Conservation (phyloP, 1,284 basidiomycete genomes). For the Cryptococcus wingfieldii region DNA sequence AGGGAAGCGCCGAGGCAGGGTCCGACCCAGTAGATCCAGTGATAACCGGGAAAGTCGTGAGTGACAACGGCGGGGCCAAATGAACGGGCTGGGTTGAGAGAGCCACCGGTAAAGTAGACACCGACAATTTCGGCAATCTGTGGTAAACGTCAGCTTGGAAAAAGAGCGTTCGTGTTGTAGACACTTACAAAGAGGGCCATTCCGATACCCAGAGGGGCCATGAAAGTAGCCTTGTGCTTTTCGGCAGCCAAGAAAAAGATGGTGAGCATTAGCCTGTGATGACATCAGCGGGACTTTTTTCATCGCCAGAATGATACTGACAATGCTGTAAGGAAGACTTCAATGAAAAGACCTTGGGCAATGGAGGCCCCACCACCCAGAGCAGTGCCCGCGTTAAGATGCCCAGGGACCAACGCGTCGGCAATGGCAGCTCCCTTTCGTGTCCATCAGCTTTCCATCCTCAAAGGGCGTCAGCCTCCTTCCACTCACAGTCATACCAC, state of each 20-base stretch:
- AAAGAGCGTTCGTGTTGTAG: too few species aligned
- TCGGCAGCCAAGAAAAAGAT: conserved; percentile 52
- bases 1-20: conserved; percentile 41
- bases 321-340: conserved; percentile 52
- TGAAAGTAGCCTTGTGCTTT: conserved; percentile 53
- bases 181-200: conserved; percentile 47
- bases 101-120: conserved; percentile 49
- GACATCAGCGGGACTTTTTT: not conserved
- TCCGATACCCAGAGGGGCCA: conserved; percentile 55
- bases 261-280: conserved; percentile 36
- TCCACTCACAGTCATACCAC: conserved; percentile 48
- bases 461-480: not conserved
- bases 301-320: conserved; percentile 10
- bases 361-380: conserved; percentile 41
- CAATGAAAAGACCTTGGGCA: conserved; percentile 43
- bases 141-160: not conserved
- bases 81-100: conserved; percentile 46
- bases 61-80: conserved; percentile 49
- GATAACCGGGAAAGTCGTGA: conserved; percentile 33
- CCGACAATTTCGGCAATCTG: conserved; percentile 49
- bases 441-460: not conserved
- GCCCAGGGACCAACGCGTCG: conserved; percentile 46
- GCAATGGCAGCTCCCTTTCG: conserved; percentile 46
- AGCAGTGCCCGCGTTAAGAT: conserved; percentile 45
- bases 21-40: conserved; percentile 50